These are phyloP conservation scores for Aspergillus spinulosporus DNA, from an alignment of 2,329 filamentous ascomycete genomes.

Conservation along the genomic window DNA sequence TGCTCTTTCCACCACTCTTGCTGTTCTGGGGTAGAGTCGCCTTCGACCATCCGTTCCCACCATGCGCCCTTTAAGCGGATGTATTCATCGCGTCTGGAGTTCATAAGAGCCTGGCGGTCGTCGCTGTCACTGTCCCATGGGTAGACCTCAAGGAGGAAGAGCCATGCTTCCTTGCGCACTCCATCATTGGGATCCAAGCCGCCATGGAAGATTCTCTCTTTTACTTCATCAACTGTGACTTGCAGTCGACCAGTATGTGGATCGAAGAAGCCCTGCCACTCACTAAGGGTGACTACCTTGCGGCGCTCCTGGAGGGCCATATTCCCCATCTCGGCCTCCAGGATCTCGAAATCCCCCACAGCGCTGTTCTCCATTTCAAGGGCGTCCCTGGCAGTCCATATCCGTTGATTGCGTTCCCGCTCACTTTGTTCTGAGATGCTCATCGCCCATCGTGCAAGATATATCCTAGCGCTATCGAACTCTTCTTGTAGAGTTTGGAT, in stretches of 20 bases:
- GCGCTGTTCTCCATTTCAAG: constrained; percentile 92
- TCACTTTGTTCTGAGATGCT: constrained; percentile 97
- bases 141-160: constrained; percentile 87
- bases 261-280: constrained; percentile 94
- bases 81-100: constrained; percentile 87
- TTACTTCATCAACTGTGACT: constrained; percentile 86
- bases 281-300: constrained; percentile 73
- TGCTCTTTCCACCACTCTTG: constrained; percentile 98
- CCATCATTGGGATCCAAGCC: constrained; percentile 86
- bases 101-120: constrained; percentile 78
- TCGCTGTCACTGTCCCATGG: constrained; percentile 89
- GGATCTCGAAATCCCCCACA: constrained; percentile 91
- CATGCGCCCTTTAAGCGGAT: constrained; percentile 89
- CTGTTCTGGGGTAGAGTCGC: constrained; percentile 74
- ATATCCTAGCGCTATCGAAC: constrained; percentile 93
- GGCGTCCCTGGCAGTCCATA: constrained; percentile 92
- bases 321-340: constrained; percentile 73
- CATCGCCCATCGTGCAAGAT: constrained; percentile 97
- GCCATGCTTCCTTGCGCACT: constrained; percentile 93
- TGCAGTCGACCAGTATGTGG: constrained; percentile 69
- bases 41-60: constrained; percentile 92
- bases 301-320: constrained; percentile 75
- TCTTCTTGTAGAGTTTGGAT: constrained; percentile 95
- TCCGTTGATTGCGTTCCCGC: constrained; percentile 76
- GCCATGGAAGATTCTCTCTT: constrained; percentile 95